Base-by-base conservation (phyloP, 192 early-diverging fungal genomes). In the Coemansia sp. region DNA sequence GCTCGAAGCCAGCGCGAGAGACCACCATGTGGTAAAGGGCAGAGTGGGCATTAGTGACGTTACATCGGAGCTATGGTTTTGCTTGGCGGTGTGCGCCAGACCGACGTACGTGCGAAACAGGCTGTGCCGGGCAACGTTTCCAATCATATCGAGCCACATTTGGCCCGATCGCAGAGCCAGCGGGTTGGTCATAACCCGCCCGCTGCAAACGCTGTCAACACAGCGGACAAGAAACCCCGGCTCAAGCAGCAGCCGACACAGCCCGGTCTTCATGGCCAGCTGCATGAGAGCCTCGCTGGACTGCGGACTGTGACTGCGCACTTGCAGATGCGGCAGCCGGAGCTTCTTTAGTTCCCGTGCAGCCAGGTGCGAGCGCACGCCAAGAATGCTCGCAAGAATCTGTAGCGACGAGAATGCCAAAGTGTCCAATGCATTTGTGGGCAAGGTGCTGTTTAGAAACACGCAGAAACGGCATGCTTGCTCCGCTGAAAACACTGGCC, bases 121-220 rank as follows among this genome's bases (percentile, higher is more conserved):
- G 33, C 67, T 76, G 42, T 76, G 73, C 0, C 66, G 46, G 18
- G 59, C 62, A 28, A 66, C 43, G 18, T 38, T 48, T 11, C 73
- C 73, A 3, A 62, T 56, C 55, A 69, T 62, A 21, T 76, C 73
- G 6, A 69, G 67, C 73, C 73, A 76, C n/a, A 69, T 62, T 38
- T 76, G 73, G 40, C 46, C 33, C 1, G 60, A 3, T 5, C 66
- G 35, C 21, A 76, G 29, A 11, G 50, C 43, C 56, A 24, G 18
- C 29, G 71, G 24, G 16, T 21, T 47, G 11, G 28, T 2, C 18
- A 60, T 24, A 28, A 62, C n/a, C 2, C 24, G 18, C 19, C 49
- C 55, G 30, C 23, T 30, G 33, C 56, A 32, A 14, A 63, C 48
- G 11, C 46, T 8, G 12, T 18, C 28, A 1, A 51, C 19, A 6